phyloP scores from a whole-genome alignment of 176 grass and related monocot genomes.

The Poa pratensis region DNA sequence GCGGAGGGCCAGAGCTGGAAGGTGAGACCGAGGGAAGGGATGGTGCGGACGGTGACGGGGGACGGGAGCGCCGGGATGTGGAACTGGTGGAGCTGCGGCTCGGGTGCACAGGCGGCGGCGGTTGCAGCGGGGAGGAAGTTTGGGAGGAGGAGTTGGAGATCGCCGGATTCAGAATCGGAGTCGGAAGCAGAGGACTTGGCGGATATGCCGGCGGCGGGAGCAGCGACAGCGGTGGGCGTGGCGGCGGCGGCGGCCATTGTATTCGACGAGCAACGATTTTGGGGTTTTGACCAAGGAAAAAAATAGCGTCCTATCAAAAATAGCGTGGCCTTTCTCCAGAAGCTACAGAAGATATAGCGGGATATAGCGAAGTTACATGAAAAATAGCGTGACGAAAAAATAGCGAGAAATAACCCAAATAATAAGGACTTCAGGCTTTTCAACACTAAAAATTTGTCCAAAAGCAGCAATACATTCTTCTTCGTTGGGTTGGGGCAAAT shows the following conservation, averaged over 20 bases:
- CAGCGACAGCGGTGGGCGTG: not conserved
- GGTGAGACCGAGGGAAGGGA: conserved; percentile 78
- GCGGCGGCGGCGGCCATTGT: conserved; percentile 22
- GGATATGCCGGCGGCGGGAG: not conserved
- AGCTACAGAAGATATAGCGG: too few species aligned
- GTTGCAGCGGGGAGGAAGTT: conserved; percentile 41
- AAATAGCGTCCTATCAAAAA: too few species aligned
- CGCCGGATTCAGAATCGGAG: conserved; percentile 37
- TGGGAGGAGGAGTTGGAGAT: conserved; percentile 46
- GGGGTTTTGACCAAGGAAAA: not conserved
- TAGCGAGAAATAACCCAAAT: too few species aligned
- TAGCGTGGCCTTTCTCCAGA: too few species aligned
- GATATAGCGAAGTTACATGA: too few species aligned
- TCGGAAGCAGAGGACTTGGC: conserved; percentile 30
- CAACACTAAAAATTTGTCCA: too few species aligned
- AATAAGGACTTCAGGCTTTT: too few species aligned
- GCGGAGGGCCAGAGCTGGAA: conserved; percentile 97
- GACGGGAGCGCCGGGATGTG: conserved; percentile 52
- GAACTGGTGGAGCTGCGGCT: conserved; percentile 51
- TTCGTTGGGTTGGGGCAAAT: too few species aligned
- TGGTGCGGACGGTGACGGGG: conserved; percentile 62
- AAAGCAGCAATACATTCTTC: too few species aligned
- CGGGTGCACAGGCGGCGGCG: conserved; percentile 16
- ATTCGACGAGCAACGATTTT: not conserved
- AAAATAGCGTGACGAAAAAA: too few species aligned